These are phyloP conservation scores for Ganoderma multipileum DNA, from an alignment of 1,284 basidiomycete species.

Conservation along the genomic window DNA sequence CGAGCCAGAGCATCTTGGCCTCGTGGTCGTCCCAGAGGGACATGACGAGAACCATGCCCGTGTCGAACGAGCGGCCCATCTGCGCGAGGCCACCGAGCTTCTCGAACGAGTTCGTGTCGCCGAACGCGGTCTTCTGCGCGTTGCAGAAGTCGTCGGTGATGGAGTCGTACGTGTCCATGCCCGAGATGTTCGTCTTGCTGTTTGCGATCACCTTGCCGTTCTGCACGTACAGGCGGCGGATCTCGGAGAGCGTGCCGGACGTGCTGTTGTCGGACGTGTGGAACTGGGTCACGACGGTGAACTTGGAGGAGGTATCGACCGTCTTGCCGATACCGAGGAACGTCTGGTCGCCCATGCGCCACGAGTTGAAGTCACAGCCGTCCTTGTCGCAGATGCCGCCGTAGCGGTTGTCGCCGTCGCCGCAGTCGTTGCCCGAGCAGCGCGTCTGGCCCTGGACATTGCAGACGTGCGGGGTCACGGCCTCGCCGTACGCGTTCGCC, in stretches of 20 bases:
- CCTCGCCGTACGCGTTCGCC: conserved; percentile 55
- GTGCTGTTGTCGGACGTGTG: conserved; percentile 52
- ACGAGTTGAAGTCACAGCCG: conserved; percentile 65
- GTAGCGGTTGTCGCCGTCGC: conserved; percentile 46
- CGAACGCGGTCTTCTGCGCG: conserved; percentile 46
- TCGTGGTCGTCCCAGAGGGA: conserved; percentile 64
- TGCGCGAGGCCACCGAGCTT: conserved; percentile 44
- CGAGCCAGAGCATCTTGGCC: conserved; percentile 67
- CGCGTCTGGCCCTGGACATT: conserved; percentile 46
- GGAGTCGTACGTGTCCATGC: conserved; percentile 45
- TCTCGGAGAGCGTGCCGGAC: conserved; percentile 52
- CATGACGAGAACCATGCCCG: conserved; percentile 62
- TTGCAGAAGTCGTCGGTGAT: conserved; percentile 48
- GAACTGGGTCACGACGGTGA: conserved; percentile 60
- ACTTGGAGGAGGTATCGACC: conserved; percentile 52
- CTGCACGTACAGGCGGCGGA: conserved; percentile 62
- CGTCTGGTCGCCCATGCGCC: conserved; percentile 53
- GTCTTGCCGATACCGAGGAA: conserved; percentile 56
- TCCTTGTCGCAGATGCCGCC: conserved; percentile 55
- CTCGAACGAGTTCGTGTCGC: conserved; percentile 45
- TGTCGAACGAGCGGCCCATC: conserved; percentile 53
- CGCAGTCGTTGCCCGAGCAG: conserved; percentile 50
- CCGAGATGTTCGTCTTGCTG: conserved; percentile 51
- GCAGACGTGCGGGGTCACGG: conserved; percentile 57
- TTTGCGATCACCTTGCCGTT: conserved; percentile 58